Evolutionary conservation across 345 rosid species (phyloP), one percentile per base, ranked within the genome.

Genomic region (Brassica carinata): DNA sequence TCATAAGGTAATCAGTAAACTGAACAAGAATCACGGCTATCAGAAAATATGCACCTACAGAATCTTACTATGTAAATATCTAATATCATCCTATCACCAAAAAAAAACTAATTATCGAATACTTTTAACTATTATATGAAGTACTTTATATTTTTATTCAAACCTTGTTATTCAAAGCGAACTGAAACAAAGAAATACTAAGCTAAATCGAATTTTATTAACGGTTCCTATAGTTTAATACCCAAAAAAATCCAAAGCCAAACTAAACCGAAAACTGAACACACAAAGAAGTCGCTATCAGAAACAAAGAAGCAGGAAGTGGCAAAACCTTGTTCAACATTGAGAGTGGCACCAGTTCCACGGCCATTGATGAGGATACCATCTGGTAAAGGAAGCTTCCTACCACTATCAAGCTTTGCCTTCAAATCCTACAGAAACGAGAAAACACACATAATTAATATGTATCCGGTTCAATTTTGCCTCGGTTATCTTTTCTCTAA

Each of bases 301-400:
- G 53, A 45, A 40, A 45, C 53, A 10, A 10, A 13, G 6, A 48
- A 48, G 29, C 6, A 76, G 62, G 4, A 3, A 61, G 66, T 1
- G 70, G 70, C 8, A 64, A 55, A 64, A 93, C 99, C 99, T 89
- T 90, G 97, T 69, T 96, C 97, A 72, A 96, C 94, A 8, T 86
- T 94, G 55, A 96, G 81, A 26, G 80, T 72, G 4, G 89, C 88
- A 64, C 97, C 97, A 15, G 76, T 86, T 13, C 94, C 93, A 0
- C 96, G 90, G 0, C 99, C 99, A 74, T 96, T 96, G 84, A 96
- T 92, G 79, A 96, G 97, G 48, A 96, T 87, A 9, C 97, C 99
- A 72, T 92, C 94, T 19, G 98, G 92, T 65, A 84, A 84, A 11
- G 97, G 98, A 13, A 96, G 85, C 87, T 84, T 88, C 33, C 74